Percentiles rank a stretch among this genome's conserved stretches.
Conservation (phyloP, 2,329 filamentous ascomycete species). For the Xylaria sp. region DNA sequence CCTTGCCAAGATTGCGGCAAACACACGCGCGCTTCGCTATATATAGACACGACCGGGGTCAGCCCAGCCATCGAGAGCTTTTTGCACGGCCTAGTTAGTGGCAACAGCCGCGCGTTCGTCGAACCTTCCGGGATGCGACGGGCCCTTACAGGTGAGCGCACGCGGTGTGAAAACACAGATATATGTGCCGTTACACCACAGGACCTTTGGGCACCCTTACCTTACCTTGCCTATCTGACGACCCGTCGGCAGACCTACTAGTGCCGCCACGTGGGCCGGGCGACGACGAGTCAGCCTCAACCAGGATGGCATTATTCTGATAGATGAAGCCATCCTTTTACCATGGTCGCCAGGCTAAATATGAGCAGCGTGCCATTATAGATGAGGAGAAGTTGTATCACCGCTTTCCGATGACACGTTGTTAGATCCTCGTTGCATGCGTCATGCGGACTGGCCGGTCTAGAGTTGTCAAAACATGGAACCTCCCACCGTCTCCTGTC, state of each 20-base stretch:
- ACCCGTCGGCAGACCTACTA: constrained; percentile 38
- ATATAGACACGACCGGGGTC: constrained; percentile 8
- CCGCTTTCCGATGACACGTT: constrained; percentile 8
- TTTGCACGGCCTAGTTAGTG: constrained; percentile 35
- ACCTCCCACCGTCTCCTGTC: constrained; percentile 20
- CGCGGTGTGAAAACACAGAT: constrained; percentile 30
- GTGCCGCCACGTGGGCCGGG: constrained; percentile 38
- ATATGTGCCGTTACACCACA: constrained; percentile 42
- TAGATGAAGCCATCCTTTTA: not conserved
- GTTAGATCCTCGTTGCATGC: constrained; percentile 25
- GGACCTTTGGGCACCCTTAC: constrained; percentile 42
- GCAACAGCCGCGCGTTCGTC: constrained; percentile 30
- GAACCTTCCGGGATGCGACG: constrained; percentile 42
- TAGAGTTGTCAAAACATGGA: constrained; percentile 23
- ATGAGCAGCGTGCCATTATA: constrained; percentile 4
- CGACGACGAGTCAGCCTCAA: constrained; percentile 28
- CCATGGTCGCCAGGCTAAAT: not conserved
- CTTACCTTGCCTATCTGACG: constrained; percentile 27
- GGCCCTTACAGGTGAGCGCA: constrained; percentile 45
- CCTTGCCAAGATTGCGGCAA: constrained; percentile 26
- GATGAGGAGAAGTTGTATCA: constrained; percentile 15
- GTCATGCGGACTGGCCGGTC: constrained; percentile 19
- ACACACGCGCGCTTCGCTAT: constrained; percentile 26
- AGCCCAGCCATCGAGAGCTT: constrained; percentile 23
- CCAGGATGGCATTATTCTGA: not conserved